Evolutionary conservation across 176 grass and related monocot species (phyloP).

Genomic region (Cenchrus fungigraminus): DNA sequence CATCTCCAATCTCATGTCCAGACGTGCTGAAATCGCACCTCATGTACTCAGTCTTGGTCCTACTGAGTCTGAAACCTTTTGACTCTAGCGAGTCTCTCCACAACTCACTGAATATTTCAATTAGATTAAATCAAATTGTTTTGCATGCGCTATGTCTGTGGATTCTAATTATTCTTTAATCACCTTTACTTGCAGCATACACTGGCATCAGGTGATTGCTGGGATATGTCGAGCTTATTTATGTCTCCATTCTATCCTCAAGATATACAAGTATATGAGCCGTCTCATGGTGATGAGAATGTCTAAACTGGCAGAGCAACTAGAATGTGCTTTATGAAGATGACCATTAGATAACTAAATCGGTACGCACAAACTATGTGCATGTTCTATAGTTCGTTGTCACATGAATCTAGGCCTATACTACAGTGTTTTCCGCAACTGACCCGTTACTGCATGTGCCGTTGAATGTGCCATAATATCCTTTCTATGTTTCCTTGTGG

Average conservation of each 20-base stretch:
- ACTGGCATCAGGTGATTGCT: conserved; percentile 41
- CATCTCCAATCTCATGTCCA: too few relatives aligned
- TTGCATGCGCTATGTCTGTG: not conserved
- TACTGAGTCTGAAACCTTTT: conserved; percentile 6
- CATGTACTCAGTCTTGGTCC: not conserved
- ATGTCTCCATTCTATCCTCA: conserved; percentile 46
- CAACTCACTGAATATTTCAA: not conserved
- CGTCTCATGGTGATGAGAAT: conserved; percentile 46
- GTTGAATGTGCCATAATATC: conserved; percentile 5
- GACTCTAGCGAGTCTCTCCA: not conserved
- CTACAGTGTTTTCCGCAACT: not conserved
- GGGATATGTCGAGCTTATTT: conserved; percentile 51
- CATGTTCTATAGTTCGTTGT: not conserved
- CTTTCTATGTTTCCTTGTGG: not conserved
- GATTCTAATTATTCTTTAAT: conserved; percentile 6
- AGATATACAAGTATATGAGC: conserved; percentile 37
- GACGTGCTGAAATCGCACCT: too few relatives aligned
- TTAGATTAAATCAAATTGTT: not conserved
- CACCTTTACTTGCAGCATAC: conserved; percentile 47
- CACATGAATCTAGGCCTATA: not conserved
- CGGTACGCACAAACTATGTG: conserved; percentile 15
- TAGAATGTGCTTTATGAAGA: conserved; percentile 36
- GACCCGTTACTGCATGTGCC: not conserved
- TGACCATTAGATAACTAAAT: conserved; percentile 18
- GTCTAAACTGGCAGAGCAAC: conserved; percentile 50